phyloP scores from a whole-genome alignment of 208 protist genomes.

The Phytomonas francai region DNA sequence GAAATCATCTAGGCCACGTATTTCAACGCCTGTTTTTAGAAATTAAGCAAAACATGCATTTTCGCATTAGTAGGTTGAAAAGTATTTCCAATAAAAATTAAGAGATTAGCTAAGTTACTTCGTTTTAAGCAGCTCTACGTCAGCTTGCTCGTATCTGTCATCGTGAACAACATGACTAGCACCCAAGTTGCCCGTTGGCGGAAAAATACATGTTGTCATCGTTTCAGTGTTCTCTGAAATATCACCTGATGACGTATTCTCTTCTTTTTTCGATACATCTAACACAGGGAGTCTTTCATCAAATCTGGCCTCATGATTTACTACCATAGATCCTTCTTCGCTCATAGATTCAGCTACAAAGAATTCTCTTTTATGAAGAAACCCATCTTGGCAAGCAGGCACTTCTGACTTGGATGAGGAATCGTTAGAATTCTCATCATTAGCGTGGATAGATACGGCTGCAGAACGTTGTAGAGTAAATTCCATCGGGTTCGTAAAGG shows the following conservation, averaged over 20 bases:
- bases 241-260: background rate
- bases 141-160: background rate
- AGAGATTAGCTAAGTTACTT: background rate
- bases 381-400: background rate
- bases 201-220: background rate
- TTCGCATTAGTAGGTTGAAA: background rate
- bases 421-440: background rate
- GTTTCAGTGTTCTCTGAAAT: background rate
- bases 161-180: background rate
- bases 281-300: background rate
- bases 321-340: background rate
- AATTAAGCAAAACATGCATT: background rate
- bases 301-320: background rate
- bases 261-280: background rate
- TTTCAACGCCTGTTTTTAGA: background rate
- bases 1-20: background rate
- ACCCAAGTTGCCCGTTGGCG: background rate
- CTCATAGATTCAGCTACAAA: background rate
- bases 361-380: background rate
- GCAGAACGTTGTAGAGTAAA: constrained; percentile 19
- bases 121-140: background rate
- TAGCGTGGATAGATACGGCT: background rate
- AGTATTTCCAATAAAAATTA: background rate
- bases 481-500: constrained; percentile 29
- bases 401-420: background rate